phyloP scores from a whole-genome alignment of 2,329 filamentous ascomycete species.

The Trichoderma oligosporum region DNA sequence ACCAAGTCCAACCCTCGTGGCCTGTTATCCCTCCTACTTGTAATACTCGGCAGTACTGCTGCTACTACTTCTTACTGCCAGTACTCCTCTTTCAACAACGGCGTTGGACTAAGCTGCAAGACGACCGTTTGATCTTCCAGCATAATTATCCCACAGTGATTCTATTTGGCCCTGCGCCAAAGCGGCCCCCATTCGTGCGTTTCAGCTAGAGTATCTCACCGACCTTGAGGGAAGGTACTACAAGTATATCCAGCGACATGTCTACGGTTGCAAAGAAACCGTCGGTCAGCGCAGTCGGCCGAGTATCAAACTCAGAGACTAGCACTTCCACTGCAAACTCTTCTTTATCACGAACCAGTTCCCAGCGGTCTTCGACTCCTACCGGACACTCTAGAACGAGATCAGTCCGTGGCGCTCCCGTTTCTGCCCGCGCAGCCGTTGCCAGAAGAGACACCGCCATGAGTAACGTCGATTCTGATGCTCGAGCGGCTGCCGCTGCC shows the following conservation, averaged over 20 bases:
- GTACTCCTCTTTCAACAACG: constrained; percentile 17
- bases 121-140: constrained; percentile 4
- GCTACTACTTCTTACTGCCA: no score
- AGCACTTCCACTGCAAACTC: constrained; percentile 31
- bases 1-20: constrained; percentile 12
- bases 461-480: constrained; percentile 61
- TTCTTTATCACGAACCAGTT: constrained; percentile 38
- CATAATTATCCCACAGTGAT: constrained; percentile 12
- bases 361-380: constrained; percentile 44
- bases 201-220: constrained; percentile 13
- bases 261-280: constrained; percentile 53
- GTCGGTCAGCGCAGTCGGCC: constrained; percentile 45
- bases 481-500: constrained; percentile 73
- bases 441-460: constrained; percentile 53
- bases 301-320: constrained; percentile 41
- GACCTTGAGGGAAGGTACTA: constrained; percentile 6
- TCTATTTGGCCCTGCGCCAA: constrained; percentile 7
- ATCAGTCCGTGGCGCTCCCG: constrained; percentile 63
- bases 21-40: constrained; percentile 19
- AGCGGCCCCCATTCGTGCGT: constrained; percentile 8
- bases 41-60: constrained; percentile 6
- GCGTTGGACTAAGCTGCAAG: not conserved
- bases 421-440: constrained; percentile 70
- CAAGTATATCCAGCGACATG: constrained; percentile 35
- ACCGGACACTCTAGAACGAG: constrained; percentile 52